phyloP scores from a whole-genome alignment of 1,139 yeast genomes.

The Lodderomyces metapsilosis region DNA sequence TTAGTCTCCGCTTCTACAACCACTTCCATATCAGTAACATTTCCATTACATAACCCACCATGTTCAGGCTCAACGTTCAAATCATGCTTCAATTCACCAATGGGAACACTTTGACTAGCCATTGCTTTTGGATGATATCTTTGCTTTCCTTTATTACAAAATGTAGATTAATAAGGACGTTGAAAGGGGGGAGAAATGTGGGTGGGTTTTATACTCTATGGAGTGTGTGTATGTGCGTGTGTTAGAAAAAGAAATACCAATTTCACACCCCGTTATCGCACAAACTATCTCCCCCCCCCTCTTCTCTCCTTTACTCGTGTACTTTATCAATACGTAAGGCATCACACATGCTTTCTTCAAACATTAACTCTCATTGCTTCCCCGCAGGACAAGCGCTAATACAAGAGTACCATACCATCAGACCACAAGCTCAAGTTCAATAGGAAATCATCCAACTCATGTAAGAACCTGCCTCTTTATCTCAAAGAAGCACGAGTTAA shows the following conservation, averaged over 20 bases:
- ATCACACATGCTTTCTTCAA: too few species aligned
- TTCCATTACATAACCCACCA: background rate
- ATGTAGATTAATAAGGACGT: background rate
- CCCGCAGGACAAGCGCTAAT: too few species aligned
- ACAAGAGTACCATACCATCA: too few species aligned
- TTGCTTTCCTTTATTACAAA: background rate
- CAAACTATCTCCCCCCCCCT: background rate
- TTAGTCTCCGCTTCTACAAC: background rate
- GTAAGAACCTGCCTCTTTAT: too few species aligned
- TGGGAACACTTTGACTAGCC: slow-evolving; percentile 1
- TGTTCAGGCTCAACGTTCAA: background rate
- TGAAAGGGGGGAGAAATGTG: background rate
- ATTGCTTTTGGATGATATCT: background rate
- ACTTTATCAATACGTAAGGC: too few species aligned
- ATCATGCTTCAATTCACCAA: background rate
- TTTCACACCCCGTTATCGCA: too few species aligned
- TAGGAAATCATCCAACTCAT: too few species aligned
- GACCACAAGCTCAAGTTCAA: too few species aligned
- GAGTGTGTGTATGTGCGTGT: background rate
- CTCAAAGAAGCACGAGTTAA: too few species aligned
- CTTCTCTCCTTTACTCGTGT: too few species aligned
- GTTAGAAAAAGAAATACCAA: background rate
- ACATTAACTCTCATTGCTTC: too few species aligned
- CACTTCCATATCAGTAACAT: slow-evolving; percentile 1
- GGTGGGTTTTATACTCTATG: background rate